A percentile compares a stretch with the other conserved stretches of the same genome.
These are phyloP conservation scores for Dendrobium officinale DNA, from an alignment of 106 monocot genomes.

Conservation along the genomic window DNA sequence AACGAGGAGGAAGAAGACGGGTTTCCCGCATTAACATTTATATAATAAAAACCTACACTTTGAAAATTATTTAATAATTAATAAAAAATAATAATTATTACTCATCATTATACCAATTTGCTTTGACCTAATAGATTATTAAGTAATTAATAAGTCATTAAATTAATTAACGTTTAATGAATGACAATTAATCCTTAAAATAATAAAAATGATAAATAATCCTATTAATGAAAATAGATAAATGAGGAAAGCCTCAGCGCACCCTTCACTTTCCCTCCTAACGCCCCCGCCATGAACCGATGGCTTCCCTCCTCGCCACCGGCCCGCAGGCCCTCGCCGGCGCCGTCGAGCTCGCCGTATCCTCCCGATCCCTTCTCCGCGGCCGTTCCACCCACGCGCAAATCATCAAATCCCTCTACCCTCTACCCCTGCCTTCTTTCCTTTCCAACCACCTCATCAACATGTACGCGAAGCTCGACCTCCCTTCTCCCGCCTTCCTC, in stretches of 20 bases:
- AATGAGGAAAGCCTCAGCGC: too few relatives aligned
- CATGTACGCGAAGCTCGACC: constrained; percentile 91
- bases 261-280: neutral
- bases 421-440: constrained; percentile 49
- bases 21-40: neutral
- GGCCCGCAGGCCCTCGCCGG: constrained; percentile 48
- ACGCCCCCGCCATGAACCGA: constrained; percentile 4
- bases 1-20: neutral
- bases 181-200: too few relatives aligned
- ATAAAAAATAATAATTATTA: too few relatives aligned
- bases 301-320: constrained; percentile 6
- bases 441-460: constrained; percentile 88
- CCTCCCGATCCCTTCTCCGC: constrained; percentile 38
- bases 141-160: too few relatives aligned
- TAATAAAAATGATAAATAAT: too few relatives aligned
- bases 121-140: too few relatives aligned
- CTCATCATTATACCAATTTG: too few relatives aligned
- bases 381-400: constrained; percentile 60
- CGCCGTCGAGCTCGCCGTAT: constrained; percentile 43
- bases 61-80: too few relatives aligned
- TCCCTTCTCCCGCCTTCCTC: constrained; percentile 34
- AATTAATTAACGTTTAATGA: too few relatives aligned
- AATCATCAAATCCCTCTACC: constrained; percentile 35
- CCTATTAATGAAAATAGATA: too few relatives aligned
- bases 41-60: neutral